A percentile compares a stretch with the other conserved stretches of the same genome.
Conservation (phyloP, 2,329 filamentous ascomycete species). For the Colletotrichum brevisporum region DNA sequence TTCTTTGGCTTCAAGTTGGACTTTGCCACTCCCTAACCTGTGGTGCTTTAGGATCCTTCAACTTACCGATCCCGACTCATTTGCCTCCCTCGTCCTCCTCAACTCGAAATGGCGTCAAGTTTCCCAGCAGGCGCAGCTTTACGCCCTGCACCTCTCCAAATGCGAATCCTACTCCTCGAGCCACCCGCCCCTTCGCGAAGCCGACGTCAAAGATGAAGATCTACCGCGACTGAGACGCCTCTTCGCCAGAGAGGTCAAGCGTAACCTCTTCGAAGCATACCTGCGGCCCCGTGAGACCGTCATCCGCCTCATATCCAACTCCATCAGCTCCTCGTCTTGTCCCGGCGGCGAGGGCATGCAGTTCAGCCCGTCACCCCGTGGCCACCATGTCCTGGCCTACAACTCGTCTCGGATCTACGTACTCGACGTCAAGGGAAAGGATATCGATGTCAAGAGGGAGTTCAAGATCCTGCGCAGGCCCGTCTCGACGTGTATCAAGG, state of each 20-base stretch:
- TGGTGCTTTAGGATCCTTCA: slow-evolving; percentile 68
- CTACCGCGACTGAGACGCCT: slow-evolving; percentile 73
- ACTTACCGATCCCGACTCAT: slow-evolving; percentile 72
- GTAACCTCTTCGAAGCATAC: slow-evolving; percentile 84
- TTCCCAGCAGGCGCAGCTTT: slow-evolving; percentile 75
- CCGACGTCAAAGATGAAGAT: slow-evolving; percentile 59
- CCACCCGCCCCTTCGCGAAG: slow-evolving; percentile 56
- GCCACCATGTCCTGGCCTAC: slow-evolving; percentile 82
- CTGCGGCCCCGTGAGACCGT: slow-evolving; percentile 78
- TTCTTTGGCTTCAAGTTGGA: slow-evolving; percentile 5
- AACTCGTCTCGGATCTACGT: slow-evolving; percentile 90
- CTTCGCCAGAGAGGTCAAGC: slow-evolving; percentile 80
- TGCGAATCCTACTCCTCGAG: slow-evolving; percentile 72
- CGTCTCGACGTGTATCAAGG: slow-evolving; percentile 81
- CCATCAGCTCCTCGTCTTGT: slow-evolving; percentile 85
- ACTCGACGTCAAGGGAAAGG: slow-evolving; percentile 74
- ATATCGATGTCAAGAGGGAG: slow-evolving; percentile 78
- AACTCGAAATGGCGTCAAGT: slow-evolving; percentile 76
- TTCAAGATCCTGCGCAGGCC: slow-evolving; percentile 85
- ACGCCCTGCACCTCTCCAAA: slow-evolving; percentile 72
- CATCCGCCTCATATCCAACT: slow-evolving; percentile 86
- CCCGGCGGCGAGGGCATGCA: slow-evolving; percentile 89
- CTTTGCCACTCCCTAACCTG: slow-evolving; percentile 10
- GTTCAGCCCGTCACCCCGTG: slow-evolving; percentile 83
- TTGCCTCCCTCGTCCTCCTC: slow-evolving; percentile 76